These are phyloP conservation scores for Coleophoma crateriformis DNA, from an alignment of 2,329 filamentous ascomycete genomes.

Conservation along the genomic window DNA sequence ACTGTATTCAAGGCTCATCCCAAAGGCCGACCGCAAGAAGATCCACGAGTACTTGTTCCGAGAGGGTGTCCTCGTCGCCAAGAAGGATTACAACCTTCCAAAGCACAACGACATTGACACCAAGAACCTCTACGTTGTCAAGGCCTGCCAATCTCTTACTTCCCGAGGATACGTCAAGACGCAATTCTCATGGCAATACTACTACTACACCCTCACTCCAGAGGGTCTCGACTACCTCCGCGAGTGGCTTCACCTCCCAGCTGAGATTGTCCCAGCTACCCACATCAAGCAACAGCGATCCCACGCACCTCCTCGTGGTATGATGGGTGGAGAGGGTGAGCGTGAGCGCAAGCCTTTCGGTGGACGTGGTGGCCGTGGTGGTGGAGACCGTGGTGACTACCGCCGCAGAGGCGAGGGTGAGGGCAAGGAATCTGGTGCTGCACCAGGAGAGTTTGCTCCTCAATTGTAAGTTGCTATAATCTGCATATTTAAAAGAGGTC, in stretches of 20 bases:
- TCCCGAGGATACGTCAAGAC: conserved; percentile 99
- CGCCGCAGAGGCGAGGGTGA: conserved; percentile 81
- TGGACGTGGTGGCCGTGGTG: conserved; percentile 68
- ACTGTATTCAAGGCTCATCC: conserved; percentile 81
- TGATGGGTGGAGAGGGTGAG: conserved; percentile 83
- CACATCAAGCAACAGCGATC: conserved; percentile 99
- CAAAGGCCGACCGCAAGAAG: conserved; percentile 99
- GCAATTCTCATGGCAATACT: conserved; percentile 99
- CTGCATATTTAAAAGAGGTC: background rate
- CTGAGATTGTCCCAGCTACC: conserved; percentile 98
- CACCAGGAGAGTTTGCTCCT: conserved; percentile 86
- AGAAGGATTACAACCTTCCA: conserved; percentile 98
- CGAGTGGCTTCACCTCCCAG: conserved; percentile 99
- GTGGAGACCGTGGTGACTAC: conserved; percentile 78
- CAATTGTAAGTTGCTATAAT: conserved; percentile 61
- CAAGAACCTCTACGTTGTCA: conserved; percentile 99
- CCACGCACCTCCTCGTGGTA: conserved; percentile 94
- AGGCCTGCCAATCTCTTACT: conserved; percentile 96
- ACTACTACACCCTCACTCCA: conserved; percentile 99
- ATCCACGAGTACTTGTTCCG: conserved; percentile 99
- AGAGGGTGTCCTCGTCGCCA: conserved; percentile 88
- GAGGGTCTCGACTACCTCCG: conserved; percentile 99
- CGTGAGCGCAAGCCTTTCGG: conserved; percentile 76
- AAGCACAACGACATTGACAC: conserved; percentile 98
- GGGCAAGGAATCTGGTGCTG: conserved; percentile 78